These are phyloP conservation scores for Gaertneriomyces sp. DNA, from an alignment of 192 early-diverging fungal species.

Conservation along the genomic window DNA sequence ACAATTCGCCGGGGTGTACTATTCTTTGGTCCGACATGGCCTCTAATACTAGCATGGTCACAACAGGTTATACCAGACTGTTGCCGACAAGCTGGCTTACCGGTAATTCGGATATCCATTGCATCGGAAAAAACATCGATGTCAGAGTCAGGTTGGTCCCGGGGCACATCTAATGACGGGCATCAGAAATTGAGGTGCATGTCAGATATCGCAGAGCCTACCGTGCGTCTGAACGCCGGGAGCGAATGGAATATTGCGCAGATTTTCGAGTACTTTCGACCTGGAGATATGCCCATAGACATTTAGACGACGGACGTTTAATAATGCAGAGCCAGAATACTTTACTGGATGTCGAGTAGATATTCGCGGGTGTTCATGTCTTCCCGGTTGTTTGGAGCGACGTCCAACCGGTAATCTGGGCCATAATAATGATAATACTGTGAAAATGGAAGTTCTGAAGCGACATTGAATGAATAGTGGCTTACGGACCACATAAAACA, in stretches of 20 bases:
- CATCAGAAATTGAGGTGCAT: too few species aligned
- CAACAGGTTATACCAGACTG: neutral
- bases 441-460: conserved; percentile 61
- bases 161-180: conserved; percentile 59
- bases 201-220: conserved; percentile 7
- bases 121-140: conserved; percentile 60
- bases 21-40: conserved; percentile 58
- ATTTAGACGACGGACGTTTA: too few species aligned
- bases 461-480: neutral
- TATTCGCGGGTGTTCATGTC: conserved; percentile 88
- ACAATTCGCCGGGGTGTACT: conserved; percentile 68
- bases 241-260: conserved; percentile 79
- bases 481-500: neutral
- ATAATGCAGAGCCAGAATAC: neutral
- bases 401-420: conserved; percentile 54
- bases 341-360: conserved; percentile 52
- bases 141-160: conserved; percentile 60
- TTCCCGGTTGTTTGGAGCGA: conserved; percentile 76
- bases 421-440: conserved; percentile 64
- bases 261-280: conserved; percentile 74
- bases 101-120: conserved; percentile 51
- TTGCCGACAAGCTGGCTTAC: conserved; percentile 38
- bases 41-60: conserved; percentile 35
- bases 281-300: conserved; percentile 8
- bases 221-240: conserved; percentile 96